A percentile compares a stretch with the other conserved stretches of the same genome.
phyloP scores from a whole-genome alignment of 2,329 filamentous ascomycete species.

The Amauroascus verrucosus region DNA sequence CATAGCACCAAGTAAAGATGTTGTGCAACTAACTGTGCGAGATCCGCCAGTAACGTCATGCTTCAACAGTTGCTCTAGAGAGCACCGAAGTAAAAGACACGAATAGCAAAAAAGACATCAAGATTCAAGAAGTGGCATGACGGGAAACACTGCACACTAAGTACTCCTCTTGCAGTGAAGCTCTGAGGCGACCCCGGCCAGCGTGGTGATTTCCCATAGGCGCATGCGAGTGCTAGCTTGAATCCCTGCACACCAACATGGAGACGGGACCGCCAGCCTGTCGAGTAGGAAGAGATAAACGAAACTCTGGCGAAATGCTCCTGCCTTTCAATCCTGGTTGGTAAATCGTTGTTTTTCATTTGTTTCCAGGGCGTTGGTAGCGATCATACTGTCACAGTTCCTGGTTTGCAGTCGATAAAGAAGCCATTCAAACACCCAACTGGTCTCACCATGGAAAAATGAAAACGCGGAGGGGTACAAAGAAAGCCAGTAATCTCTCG shows the following conservation, averaged over 20 bases:
- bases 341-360: no score
- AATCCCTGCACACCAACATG: not conserved
- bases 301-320: no score
- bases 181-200: not conserved
- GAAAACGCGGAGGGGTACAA: no score
- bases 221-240: not conserved
- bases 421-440: no score
- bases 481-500: no score
- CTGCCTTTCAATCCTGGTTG: no score
- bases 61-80: not conserved
- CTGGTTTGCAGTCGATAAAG: no score
- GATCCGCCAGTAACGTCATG: not conserved
- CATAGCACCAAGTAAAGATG: constrained; percentile 1
- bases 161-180: not conserved
- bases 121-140: not conserved
- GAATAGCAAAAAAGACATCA: no score
- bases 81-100: not conserved
- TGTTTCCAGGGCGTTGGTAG: not conserved
- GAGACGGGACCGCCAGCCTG: not conserved
- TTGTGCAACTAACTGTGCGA: not conserved
- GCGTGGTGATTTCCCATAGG: not conserved
- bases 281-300: no score
- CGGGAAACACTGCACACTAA: not conserved
- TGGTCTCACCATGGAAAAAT: no score
- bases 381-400: not conserved